phyloP scores from a whole-genome alignment of 2,329 filamentous ascomycete species.

The Venturia oleaginea region DNA sequence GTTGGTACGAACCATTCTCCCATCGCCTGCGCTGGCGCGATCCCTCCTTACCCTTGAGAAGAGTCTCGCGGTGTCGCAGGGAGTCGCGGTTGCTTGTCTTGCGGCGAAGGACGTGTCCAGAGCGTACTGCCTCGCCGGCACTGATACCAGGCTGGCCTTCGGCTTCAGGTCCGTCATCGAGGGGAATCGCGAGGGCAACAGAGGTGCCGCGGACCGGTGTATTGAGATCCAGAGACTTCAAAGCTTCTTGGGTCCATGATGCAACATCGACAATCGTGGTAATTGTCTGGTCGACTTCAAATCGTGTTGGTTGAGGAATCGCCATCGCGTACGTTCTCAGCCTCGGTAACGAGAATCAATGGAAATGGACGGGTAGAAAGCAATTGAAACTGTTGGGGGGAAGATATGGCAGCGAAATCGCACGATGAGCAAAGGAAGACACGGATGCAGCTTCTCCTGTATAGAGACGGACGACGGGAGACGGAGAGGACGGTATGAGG shows the following conservation, averaged over 20 bases:
- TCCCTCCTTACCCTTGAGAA: slow-evolving; percentile 86
- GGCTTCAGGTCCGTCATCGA: slow-evolving; percentile 48
- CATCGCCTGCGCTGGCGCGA: slow-evolving; percentile 77
- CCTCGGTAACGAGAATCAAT: neutral
- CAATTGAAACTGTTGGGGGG: neutral
- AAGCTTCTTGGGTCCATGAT: slow-evolving; percentile 40
- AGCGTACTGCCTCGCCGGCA: slow-evolving; percentile 37
- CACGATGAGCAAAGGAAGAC: neutral
- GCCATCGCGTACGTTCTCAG: slow-evolving; percentile 7
- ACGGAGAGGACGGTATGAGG: slow-evolving; percentile 23
- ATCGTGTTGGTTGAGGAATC: slow-evolving; percentile 4
- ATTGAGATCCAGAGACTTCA: slow-evolving; percentile 30
- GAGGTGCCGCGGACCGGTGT: slow-evolving; percentile 43
- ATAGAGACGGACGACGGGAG: slow-evolving; percentile 7
- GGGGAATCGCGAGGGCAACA: slow-evolving; percentile 61
- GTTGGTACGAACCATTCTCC: slow-evolving; percentile 67
- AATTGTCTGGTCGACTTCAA: neutral
- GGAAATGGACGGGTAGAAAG: neutral
- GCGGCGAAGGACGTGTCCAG: slow-evolving; percentile 40
- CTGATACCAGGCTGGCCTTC: slow-evolving; percentile 22
- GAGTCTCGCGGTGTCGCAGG: slow-evolving; percentile 58
- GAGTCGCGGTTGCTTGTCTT: slow-evolving; percentile 52
- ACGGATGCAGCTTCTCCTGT: neutral
- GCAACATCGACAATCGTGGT: slow-evolving; percentile 31
- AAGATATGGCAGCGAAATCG: neutral